These are phyloP conservation scores for Skeletonema grethae DNA, from an alignment of 108 stramenopile species.

Conservation along the genomic window DNA sequence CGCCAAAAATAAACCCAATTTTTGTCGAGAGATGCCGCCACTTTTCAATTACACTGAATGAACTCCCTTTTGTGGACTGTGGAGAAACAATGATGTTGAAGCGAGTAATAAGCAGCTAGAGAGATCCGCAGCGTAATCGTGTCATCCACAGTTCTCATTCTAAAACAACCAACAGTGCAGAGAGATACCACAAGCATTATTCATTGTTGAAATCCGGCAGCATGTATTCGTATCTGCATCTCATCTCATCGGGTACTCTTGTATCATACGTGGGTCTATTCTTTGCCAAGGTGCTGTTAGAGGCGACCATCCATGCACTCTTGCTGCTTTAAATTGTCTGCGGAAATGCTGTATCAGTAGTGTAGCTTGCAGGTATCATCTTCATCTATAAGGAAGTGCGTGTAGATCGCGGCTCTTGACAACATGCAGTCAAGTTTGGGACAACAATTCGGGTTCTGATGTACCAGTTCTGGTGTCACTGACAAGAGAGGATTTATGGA, in stretches of 20 bases:
- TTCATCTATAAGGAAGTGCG: not conserved
- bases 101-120: too few species aligned
- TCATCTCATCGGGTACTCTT: not conserved
- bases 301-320: not conserved
- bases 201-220: not conserved
- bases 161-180: not conserved
- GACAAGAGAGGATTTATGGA: too few species aligned
- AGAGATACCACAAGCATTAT: not conserved
- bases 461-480: too few species aligned
- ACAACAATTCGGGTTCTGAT: too few species aligned
- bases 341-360: not conserved
- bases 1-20: not conserved
- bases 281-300: slow-evolving; percentile 1
- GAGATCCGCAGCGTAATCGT: too few species aligned
- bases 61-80: too few species aligned
- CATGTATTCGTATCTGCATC: not conserved
- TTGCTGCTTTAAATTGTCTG: not conserved
- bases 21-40: too few species aligned
- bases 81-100: too few species aligned
- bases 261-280: not conserved
- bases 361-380: not conserved
- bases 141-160: too few species aligned
- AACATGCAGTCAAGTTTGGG: not conserved
- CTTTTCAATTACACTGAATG: too few species aligned
- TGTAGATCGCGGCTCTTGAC: not conserved